Evolutionary conservation across 371 early-diverging fungal genomes (phyloP).

Genomic region (Syncephalis fuscata): DNA sequence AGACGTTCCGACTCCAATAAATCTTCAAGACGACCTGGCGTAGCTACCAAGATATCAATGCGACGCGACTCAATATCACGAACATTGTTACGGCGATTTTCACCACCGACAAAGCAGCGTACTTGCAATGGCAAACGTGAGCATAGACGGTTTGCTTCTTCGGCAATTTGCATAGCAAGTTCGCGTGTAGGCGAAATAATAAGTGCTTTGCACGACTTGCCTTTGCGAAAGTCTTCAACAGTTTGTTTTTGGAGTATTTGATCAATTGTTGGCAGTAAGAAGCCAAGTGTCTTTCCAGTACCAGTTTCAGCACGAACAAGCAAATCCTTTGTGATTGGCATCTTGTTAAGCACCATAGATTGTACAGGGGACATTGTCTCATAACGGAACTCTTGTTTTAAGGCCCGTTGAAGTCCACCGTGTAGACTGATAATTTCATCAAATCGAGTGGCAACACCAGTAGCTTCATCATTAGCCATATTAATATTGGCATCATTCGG

Average conservation of each 20-base stretch:
- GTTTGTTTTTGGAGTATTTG: slow-evolving; percentile 17
- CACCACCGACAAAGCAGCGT: slow-evolving; percentile 84
- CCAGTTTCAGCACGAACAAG: slow-evolving; percentile 95
- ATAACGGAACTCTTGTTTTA: slow-evolving; percentile 49
- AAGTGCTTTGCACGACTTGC: slow-evolving; percentile 48
- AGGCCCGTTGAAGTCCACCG: slow-evolving; percentile 37
- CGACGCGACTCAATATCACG: slow-evolving; percentile 33
- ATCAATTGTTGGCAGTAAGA: slow-evolving; percentile 81
- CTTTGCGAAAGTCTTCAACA: slow-evolving; percentile 13
- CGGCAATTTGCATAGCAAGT: slow-evolving; percentile 85
- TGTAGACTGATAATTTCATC: slow-evolving; percentile 26
- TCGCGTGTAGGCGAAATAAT: slow-evolving; percentile 96
- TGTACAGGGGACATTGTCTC: slow-evolving; percentile 69
- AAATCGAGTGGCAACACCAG: slow-evolving; percentile 26
- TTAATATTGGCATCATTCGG: too few species aligned
- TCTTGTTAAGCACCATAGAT: slow-evolving; percentile 43
- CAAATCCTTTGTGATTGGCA: slow-evolving; percentile 64
- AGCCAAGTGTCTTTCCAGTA: slow-evolving; percentile 93
- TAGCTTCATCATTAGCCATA: too few species aligned
- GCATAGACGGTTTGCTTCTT: slow-evolving; percentile 58
- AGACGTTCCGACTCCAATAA: slow-evolving; percentile 44
- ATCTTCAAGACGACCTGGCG: slow-evolving; percentile 89
- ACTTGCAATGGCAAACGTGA: slow-evolving; percentile 46
- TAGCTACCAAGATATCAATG: slow-evolving; percentile 84
- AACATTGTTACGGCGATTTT: slow-evolving; percentile 41